Percentiles rank a stretch among this genome's conserved stretches.
These are phyloP conservation scores for Butyriboletus loyo DNA, from an alignment of 768 basidiomycete genomes.

Conservation along the genomic window DNA sequence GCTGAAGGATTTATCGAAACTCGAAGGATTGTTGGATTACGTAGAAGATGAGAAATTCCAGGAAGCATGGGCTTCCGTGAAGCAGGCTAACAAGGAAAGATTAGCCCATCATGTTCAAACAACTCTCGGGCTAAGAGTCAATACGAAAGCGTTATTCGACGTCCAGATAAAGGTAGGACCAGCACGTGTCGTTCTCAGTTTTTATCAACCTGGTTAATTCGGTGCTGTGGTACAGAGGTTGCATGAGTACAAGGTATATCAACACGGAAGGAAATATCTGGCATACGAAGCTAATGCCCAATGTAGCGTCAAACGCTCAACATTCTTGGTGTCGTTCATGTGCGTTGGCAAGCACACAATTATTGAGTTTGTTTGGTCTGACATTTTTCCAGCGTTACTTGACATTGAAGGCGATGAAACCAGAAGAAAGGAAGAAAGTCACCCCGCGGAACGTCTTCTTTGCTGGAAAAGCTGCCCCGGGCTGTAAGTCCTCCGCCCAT, in stretches of 20 bases:
- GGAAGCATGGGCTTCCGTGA: conserved; percentile 78
- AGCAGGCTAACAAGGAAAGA: conserved; percentile 88
- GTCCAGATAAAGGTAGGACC: conserved; percentile 77
- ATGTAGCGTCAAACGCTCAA: conserved; percentile 87
- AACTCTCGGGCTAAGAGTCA: conserved; percentile 66
- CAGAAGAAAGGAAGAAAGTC: conserved; percentile 77
- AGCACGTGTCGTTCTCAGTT: not conserved
- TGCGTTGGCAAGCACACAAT: conserved; percentile 33
- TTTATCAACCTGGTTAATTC: not conserved
- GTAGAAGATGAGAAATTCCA: conserved; percentile 75
- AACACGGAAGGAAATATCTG: not conserved
- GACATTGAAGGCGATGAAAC: conserved; percentile 71
- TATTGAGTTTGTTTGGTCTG: not conserved
- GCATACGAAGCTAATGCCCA: not conserved
- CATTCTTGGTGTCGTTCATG: conserved; percentile 86
- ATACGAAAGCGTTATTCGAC: conserved; percentile 81
- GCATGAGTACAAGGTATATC: conserved; percentile 84
- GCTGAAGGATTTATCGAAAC: conserved; percentile 78
- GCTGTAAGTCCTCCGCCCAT: conserved; percentile 48
- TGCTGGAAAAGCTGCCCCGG: conserved; percentile 96
- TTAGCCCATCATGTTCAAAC: conserved; percentile 73
- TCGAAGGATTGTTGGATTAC: conserved; percentile 72
- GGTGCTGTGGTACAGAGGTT: conserved; percentile 52
- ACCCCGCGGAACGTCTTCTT: conserved; percentile 93
- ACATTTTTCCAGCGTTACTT: conserved; percentile 65